Conservation (phyloP, 768 basidiomycete species). For the Crepidotus variabilis region DNA sequence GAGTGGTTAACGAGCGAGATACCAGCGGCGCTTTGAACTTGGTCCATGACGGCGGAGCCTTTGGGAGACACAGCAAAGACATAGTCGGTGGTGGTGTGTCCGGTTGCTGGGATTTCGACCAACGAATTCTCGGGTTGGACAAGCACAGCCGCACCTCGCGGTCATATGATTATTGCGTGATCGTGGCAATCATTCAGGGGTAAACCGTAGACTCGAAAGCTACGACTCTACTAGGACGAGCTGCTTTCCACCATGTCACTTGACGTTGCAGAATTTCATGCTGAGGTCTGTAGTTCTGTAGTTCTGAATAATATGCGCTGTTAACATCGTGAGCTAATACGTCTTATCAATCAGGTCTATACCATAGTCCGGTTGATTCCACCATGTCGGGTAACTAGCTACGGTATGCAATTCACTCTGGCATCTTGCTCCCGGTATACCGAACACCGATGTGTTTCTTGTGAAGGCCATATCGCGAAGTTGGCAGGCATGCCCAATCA, state of each 20-base stretch:
- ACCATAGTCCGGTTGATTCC: conserved; percentile 71
- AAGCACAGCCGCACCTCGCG: background rate
- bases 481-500: conserved; percentile 77
- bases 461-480: conserved; percentile 72
- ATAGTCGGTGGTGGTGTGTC: background rate
- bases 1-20: background rate
- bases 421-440: background rate
- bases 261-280: background rate
- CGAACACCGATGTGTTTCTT: background rate
- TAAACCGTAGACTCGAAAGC: background rate
- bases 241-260: background rate
- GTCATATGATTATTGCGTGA: background rate
- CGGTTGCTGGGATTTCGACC: no score
- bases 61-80: background rate
- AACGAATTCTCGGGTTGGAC: no score
- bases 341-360: conserved; percentile 51
- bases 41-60: background rate
- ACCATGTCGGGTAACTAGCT: conserved; percentile 63
- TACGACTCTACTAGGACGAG: background rate
- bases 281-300: background rate
- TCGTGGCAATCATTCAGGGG: background rate
- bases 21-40: background rate
- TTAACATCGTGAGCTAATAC: no score
- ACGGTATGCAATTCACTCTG: conserved; percentile 41
- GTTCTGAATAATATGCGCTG: background rate